Evolutionary conservation across 495 filamentous ascomycete species (phyloP).

Genomic region (Choiromyces venosus): DNA sequence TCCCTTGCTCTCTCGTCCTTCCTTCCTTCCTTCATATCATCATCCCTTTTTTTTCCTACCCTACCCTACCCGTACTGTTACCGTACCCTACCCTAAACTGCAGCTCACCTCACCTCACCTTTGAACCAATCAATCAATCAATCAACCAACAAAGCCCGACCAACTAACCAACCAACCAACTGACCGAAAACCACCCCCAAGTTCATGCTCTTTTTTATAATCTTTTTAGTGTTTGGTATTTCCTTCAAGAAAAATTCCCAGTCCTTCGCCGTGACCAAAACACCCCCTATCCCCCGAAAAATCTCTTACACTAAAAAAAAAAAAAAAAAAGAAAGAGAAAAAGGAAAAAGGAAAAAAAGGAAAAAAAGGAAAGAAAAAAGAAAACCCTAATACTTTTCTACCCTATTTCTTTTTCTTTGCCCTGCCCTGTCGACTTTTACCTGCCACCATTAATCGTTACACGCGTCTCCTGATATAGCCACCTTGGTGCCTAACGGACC

Average conservation of each 20-base stretch:
- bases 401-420: conserved; percentile 29
- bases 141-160: too few species aligned
- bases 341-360: neutral
- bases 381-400: conserved; percentile 17
- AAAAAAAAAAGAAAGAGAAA: conserved; percentile 15
- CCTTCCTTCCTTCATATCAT: neutral
- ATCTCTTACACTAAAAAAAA: conserved; percentile 25
- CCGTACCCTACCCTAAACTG: neutral
- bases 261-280: conserved; percentile 1
- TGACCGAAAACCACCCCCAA: neutral
- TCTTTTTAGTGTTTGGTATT: conserved; percentile 6
- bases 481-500: conserved; percentile 12
- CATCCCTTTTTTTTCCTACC: too few species aligned
- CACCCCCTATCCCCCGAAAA: neutral
- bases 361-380: neutral
- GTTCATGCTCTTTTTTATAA: neutral
- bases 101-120: neutral
- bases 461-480: conserved; percentile 33
- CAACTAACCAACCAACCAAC: neutral
- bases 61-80: neutral
- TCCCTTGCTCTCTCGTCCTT: neutral
- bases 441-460: conserved; percentile 38
- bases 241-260: conserved; percentile 7
- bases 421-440: conserved; percentile 28
- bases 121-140: too few species aligned